Evolutionary conservation across 108 stramenopile species (phyloP).

Genomic region (Discostella stelligeroides): DNA sequence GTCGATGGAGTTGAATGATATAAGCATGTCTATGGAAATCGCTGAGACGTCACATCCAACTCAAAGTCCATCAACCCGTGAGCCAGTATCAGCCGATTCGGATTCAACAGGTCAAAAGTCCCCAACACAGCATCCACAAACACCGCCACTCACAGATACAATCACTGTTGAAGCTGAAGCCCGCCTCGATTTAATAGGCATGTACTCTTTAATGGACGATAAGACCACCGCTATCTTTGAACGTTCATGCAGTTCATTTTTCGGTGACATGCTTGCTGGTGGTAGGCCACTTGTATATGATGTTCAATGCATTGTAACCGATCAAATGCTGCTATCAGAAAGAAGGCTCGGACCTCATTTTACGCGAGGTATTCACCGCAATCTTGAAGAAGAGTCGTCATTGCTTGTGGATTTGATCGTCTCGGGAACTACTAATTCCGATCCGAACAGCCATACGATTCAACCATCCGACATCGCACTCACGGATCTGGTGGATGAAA

Average conservation of each 20-base stretch:
- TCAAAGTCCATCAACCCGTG: background rate
- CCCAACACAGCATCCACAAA: background rate
- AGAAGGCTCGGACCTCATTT: constrained; percentile 4
- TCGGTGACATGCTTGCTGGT: constrained; percentile 1
- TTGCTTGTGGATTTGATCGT: constrained; percentile 30
- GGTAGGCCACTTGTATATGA: constrained; percentile 12
- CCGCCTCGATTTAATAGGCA: constrained; percentile 12
- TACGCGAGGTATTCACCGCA: background rate
- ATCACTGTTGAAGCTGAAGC: constrained; percentile 13
- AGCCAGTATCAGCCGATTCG: background rate
- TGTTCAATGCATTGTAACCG: constrained; percentile 19
- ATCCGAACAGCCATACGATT: constrained; percentile 4
- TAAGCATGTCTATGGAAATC: constrained; percentile 1
- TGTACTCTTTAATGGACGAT: constrained; percentile 21
- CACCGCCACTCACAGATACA: background rate
- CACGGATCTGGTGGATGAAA: constrained; percentile 18
- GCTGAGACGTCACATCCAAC: constrained; percentile 4
- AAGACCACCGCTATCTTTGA: constrained; percentile 17
- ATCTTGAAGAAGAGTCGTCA: constrained; percentile 16
- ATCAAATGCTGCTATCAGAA: constrained; percentile 22
- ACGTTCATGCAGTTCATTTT: constrained; percentile 21
- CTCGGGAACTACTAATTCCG: constrained; percentile 7
- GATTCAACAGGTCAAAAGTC: background rate
- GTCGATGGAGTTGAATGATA: constrained; percentile 1
- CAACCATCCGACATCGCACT: constrained; percentile 13